Conservation (phyloP, 2,329 filamentous ascomycete species). For the Daldinia eschscholtzii region DNA sequence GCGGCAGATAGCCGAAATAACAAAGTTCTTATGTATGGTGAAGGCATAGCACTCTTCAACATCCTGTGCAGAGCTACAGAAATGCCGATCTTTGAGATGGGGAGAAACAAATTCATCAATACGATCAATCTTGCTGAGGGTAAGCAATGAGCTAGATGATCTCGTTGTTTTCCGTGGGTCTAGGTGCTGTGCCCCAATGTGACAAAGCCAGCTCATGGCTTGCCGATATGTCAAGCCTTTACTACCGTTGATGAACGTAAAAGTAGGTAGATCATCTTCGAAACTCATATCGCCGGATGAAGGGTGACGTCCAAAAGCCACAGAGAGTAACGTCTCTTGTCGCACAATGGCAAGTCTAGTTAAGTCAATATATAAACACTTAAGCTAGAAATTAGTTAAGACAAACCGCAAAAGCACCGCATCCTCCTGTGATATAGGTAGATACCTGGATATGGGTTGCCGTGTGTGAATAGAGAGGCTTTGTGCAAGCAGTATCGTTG, state of each 20-base stretch:
- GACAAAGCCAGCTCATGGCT: neutral
- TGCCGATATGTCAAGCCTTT: neutral
- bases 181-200: neutral
- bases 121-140: neutral
- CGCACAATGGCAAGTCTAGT: slow-evolving; percentile 4
- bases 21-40: neutral
- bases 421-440: neutral
- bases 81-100: neutral
- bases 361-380: neutral
- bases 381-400: neutral
- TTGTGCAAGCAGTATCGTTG: slow-evolving; percentile 1
- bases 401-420: slow-evolving; percentile 2
- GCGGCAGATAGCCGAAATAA: neutral
- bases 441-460: neutral
- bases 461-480: neutral
- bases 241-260: neutral
- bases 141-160: neutral
- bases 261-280: neutral
- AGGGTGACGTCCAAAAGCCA: neutral
- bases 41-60: neutral
- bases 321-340: neutral
- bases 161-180: neutral
- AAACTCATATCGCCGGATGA: neutral
- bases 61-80: neutral
- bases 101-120: neutral